Conservation (phyloP, 2,329 filamentous ascomycete species). For the Claviceps humidiphila region DNA sequence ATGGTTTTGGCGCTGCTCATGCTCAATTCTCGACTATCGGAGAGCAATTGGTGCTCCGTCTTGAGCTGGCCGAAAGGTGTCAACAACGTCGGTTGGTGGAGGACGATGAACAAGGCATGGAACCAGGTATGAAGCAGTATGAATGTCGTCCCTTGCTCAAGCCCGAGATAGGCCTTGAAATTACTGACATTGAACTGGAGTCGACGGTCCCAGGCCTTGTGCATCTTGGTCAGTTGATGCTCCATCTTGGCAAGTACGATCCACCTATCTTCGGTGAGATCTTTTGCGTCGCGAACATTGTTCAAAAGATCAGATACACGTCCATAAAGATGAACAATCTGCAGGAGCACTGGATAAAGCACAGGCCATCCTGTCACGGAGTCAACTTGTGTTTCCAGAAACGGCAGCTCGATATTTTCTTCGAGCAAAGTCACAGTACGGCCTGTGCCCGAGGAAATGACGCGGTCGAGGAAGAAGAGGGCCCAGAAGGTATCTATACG, state of each 20-base stretch:
- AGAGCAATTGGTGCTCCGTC: slow-evolving; percentile 56
- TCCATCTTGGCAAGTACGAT: slow-evolving; percentile 65
- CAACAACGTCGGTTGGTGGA: slow-evolving; percentile 72
- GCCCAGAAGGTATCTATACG: slow-evolving; percentile 82
- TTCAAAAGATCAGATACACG: slow-evolving; percentile 75
- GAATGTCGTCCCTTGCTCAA: slow-evolving; percentile 74
- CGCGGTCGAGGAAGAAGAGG: slow-evolving; percentile 74
- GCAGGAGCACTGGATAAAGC: slow-evolving; percentile 66
- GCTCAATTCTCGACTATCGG: slow-evolving; percentile 67
- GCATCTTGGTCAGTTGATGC: slow-evolving; percentile 55
- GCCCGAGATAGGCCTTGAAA: slow-evolving; percentile 72
- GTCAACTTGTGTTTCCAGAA: slow-evolving; percentile 39
- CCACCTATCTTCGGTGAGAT: slow-evolving; percentile 64
- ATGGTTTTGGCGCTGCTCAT: slow-evolving; percentile 90
- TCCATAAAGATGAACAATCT: slow-evolving; percentile 77
- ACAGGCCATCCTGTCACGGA: slow-evolving; percentile 56
- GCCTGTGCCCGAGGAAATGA: slow-evolving; percentile 79
- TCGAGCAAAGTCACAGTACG: slow-evolving; percentile 72
- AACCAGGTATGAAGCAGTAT: slow-evolving; percentile 83
- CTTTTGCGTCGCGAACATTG: slow-evolving; percentile 58
- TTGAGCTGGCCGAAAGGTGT: slow-evolving; percentile 54
- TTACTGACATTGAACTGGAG: slow-evolving; percentile 77
- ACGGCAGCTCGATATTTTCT: slow-evolving; percentile 70
- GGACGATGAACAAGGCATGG: slow-evolving; percentile 70
- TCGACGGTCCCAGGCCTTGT: slow-evolving; percentile 60